Evolutionary conservation across 441 rosid species (phyloP).

Genomic region (Jatropha podagrica): DNA sequence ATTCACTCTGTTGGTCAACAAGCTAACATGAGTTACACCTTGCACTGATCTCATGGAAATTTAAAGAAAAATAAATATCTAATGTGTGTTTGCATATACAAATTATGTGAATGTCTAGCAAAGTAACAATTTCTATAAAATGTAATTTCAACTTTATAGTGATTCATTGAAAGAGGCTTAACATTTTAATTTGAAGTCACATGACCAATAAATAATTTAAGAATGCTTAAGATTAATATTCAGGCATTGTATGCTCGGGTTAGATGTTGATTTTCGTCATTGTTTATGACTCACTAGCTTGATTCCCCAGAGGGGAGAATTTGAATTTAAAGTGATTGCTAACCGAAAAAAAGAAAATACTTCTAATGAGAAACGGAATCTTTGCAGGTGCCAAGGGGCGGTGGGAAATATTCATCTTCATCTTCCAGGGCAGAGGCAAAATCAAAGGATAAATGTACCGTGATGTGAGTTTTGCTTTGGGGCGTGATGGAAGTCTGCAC

Average conservation of each 20-base stretch:
- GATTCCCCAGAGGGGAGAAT: not conserved
- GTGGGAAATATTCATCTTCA: conserved; percentile 43
- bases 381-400: conserved; percentile 62
- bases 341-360: not conserved
- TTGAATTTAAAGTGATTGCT: not conserved
- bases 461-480: conserved; percentile 59
- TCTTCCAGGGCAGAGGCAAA: conserved; percentile 61
- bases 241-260: not conserved
- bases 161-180: too few species aligned
- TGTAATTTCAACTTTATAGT: too few species aligned
- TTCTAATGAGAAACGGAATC: conserved; percentile 4
- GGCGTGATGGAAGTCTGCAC: conserved; percentile 22
- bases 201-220: too few species aligned
- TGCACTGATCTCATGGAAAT: too few species aligned
- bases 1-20: not conserved
- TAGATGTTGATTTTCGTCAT: not conserved
- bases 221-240: not conserved
- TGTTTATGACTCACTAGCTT: not conserved
- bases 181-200: too few species aligned
- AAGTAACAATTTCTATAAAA: too few species aligned
- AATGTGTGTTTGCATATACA: too few species aligned
- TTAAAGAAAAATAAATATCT: too few species aligned
- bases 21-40: not conserved
- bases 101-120: too few species aligned
- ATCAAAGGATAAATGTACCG: conserved; percentile 74